A percentile compares a stretch with the other conserved stretches of the same genome.
Conservation (phyloP, 139 green algal genomes). For the Tetradesmus lagerheimii region DNA sequence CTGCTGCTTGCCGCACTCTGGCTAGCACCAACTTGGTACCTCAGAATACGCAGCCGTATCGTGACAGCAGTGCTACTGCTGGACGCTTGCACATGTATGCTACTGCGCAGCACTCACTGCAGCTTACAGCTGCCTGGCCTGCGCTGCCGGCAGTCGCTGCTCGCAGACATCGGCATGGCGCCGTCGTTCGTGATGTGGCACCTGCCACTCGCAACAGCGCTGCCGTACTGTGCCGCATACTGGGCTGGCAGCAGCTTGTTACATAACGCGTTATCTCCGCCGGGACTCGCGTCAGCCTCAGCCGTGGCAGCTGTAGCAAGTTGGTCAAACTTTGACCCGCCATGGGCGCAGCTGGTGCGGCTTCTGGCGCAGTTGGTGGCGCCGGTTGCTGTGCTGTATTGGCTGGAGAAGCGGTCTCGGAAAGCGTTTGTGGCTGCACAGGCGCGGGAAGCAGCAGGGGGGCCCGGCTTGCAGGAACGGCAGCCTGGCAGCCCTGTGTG, state of each 20-base stretch:
- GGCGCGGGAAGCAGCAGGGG: not conserved
- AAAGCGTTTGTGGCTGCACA: not conserved
- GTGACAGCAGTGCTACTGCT: not conserved
- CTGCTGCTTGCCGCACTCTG: not conserved
- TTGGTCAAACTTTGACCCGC: no score
- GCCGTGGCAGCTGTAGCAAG: not conserved
- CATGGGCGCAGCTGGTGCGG: not conserved
- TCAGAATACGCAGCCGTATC: not conserved
- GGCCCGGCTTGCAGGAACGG: not conserved
- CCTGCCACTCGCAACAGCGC: not conserved
- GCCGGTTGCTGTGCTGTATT: not conserved
- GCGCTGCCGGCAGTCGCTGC: not conserved
- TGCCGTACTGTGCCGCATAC: not conserved
- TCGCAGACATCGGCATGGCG: not conserved
- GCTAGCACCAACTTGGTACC: not conserved
- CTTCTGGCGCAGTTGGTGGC: not conserved
- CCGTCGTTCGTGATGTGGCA: not conserved
- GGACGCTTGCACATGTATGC: not conserved
- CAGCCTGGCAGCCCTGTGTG: not conserved
- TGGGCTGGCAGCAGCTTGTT: not conserved
- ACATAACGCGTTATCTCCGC: not conserved
- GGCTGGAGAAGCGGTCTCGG: not conserved
- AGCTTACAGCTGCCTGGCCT: not conserved
- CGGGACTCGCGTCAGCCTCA: no score
- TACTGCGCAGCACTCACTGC: not conserved